Conservation (phyloP, 2,329 filamentous ascomycete genomes). For the Botrytis sinoallii region DNA sequence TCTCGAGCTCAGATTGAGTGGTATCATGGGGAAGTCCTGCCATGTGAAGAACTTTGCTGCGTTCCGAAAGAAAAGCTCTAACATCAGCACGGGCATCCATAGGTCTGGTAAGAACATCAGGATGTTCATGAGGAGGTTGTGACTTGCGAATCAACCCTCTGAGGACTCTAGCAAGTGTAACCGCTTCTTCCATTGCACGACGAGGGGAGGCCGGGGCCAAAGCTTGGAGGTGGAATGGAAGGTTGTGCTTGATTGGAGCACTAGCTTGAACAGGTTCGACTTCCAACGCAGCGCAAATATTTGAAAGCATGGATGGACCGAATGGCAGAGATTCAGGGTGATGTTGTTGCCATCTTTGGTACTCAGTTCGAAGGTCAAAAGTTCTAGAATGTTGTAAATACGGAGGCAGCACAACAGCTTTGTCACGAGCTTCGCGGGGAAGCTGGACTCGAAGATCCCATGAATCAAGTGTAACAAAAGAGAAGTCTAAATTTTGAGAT, state of each 20-base stretch:
- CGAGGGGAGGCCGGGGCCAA: constrained; percentile 92
- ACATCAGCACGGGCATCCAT: constrained; percentile 98
- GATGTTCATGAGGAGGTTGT: constrained; percentile 87
- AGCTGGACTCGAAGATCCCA: constrained; percentile 98
- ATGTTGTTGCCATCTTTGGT: constrained; percentile 97
- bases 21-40: constrained; percentile 96
- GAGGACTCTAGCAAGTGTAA: constrained; percentile 89
- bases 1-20: constrained; percentile 96
- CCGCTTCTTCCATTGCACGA: constrained; percentile 94
- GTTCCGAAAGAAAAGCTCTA: constrained; percentile 89
- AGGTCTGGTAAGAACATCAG: constrained; percentile 88
- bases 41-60: constrained; percentile 98
- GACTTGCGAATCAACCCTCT: constrained; percentile 94
- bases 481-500: constrained; percentile 90
- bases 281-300: constrained; percentile 97
- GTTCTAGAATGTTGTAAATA: constrained; percentile 98
- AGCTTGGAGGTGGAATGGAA: constrained; percentile 96
- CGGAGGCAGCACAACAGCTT: constrained; percentile 91
- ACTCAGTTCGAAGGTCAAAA: constrained; percentile 95
- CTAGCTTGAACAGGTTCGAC: constrained; percentile 97
- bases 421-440: constrained; percentile 95
- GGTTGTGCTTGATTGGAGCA: constrained; percentile 96
- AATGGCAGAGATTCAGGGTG: constrained; percentile 97
- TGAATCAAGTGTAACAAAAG: constrained; percentile 96
- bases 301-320: constrained; percentile 89